Percentiles rank a stretch among this genome's conserved stretches.
Evolutionary conservation across 768 basidiomycete species (phyloP).

Genomic region (Rhizopogon vinicolor): DNA sequence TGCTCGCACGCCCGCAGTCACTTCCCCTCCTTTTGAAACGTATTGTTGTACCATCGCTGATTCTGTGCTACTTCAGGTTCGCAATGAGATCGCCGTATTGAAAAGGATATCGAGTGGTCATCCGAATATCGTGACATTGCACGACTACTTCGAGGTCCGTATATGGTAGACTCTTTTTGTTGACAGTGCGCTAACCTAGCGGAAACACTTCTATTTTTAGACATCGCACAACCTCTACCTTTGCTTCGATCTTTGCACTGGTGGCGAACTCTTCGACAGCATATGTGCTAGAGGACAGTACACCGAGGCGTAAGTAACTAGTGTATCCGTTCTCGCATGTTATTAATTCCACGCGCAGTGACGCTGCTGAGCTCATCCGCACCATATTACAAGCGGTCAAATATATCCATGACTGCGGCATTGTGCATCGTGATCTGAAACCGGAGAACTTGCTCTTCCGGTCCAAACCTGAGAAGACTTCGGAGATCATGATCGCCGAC

Average conservation of each 20-base stretch:
- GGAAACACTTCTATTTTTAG: constrained; percentile 28
- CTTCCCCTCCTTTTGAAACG: constrained; percentile 10
- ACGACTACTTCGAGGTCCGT: constrained; percentile 92
- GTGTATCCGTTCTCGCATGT: constrained; percentile 14
- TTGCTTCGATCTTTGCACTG: constrained; percentile 93
- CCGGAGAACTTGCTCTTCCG: constrained; percentile 98
- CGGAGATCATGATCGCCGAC: constrained; percentile 96
- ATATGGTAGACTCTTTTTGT: background rate
- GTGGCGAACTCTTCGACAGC: constrained; percentile 97
- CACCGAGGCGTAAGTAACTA: constrained; percentile 73
- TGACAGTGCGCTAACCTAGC: background rate
- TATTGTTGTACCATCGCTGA: constrained; percentile 3
- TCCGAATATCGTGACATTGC: constrained; percentile 85
- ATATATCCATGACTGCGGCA: constrained; percentile 87
- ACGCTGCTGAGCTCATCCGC: constrained; percentile 84
- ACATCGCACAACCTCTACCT: constrained; percentile 93
- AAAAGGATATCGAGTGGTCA: constrained; percentile 92
- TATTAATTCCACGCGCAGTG: constrained; percentile 39
- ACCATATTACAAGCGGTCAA: constrained; percentile 85
- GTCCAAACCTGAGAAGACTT: constrained; percentile 72
- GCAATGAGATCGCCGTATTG: constrained; percentile 95
- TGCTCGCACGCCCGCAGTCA: background rate
- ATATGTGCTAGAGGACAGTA: constrained; percentile 98
- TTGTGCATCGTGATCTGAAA: constrained; percentile 96
- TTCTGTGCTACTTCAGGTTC: constrained; percentile 51